These are phyloP conservation scores for Mycena amicta DNA, from an alignment of 768 basidiomycete genomes.

Conservation along the genomic window DNA sequence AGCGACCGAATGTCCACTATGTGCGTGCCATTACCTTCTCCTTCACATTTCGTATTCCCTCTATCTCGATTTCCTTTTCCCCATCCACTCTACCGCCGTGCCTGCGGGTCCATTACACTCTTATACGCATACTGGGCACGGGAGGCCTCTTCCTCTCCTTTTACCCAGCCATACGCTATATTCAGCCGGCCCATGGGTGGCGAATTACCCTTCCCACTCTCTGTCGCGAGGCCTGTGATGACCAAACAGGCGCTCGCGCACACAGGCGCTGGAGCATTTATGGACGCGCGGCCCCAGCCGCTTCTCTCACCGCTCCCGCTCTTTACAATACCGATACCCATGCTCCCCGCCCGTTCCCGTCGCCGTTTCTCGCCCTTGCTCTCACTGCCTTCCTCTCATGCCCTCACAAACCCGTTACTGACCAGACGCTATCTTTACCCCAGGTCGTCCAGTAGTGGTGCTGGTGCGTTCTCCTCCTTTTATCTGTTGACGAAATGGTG, in stretches of 20 bases:
- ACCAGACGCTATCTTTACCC: background rate
- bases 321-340: constrained; percentile 11
- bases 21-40: constrained; percentile 11
- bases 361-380: background rate
- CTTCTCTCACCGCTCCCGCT: background rate
- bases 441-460: constrained; percentile 18
- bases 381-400: background rate
- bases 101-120: too few relatives aligned
- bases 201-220: constrained; percentile 2
- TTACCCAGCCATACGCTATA: too few relatives aligned
- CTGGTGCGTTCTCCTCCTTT: background rate
- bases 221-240: background rate
- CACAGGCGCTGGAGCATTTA: background rate
- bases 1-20: constrained; percentile 18
- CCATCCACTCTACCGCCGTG: background rate
- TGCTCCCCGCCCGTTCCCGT: background rate
- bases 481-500: too few relatives aligned
- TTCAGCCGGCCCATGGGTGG: background rate
- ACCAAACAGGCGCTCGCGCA: background rate
- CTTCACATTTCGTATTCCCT: background rate
- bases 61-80: background rate
- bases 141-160: too few relatives aligned
- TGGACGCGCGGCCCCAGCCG: background rate
- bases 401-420: background rate
- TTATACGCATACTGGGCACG: too few relatives aligned